Base-by-base conservation (phyloP, 2,329 filamentous ascomycete genomes). In the Colletotrichum sp. region DNA sequence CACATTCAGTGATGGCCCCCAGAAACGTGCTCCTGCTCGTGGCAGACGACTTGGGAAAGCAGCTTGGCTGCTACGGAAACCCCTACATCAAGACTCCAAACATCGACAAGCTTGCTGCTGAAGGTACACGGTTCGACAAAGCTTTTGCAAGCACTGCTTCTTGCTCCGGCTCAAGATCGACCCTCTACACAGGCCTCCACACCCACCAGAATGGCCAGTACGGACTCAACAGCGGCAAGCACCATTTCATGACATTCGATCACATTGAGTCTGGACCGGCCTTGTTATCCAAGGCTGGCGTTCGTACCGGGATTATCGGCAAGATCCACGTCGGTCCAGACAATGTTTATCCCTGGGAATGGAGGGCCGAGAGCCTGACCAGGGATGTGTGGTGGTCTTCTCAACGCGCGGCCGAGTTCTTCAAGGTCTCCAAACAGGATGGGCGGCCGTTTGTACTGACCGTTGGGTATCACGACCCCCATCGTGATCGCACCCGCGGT, bases 171-270 rank as follows among this genome's bases (percentile, higher is more conserved):
- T 88, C 85, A 77, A 84, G 87, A 8, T 86, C 87, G 0, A 84
- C 85, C 18, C 85, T 89, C 24, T 89, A 89, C 78, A 89, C 87
- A 0, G 88, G 88, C 5, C 81, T 88, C 1, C 88, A 89, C 69
- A 88, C 87, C 0, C 87, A 88, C 71, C 79, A 89, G 70, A 89
- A 86, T 67, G 87, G 87, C 2, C 84, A 87, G 74, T 89, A 89
- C 65, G 88, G 87, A 1, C 83, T 89, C 6, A 80, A 82, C 8
- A 80, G 80, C 28, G 80, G 82, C 12, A 77, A 79, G 58, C 82
- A 85, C 74, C 85, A 87, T 73, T 89, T 90, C 66, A 79, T 82
- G 75, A 89, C 86, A 0, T 86, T 85, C 80, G 55, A 58, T 28
- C 21, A 87, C 74, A 80, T 89, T 32, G 83, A 88, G 55, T 24